phyloP scores from a whole-genome alignment of 306 rosid genomes.

The Cajanus cajan region DNA sequence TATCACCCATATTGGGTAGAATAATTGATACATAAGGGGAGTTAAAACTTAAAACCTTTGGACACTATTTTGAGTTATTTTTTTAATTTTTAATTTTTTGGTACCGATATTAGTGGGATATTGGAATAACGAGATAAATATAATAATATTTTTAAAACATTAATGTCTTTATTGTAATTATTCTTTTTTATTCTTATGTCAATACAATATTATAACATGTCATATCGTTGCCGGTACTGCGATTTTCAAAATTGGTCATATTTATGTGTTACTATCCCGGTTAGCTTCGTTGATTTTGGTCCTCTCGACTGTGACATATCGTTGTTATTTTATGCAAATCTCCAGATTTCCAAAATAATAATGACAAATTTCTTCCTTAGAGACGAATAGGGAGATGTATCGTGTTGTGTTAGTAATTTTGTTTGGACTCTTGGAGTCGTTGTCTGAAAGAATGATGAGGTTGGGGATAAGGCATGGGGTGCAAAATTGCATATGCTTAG shows the following conservation, averaged over 20 bases:
- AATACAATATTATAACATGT: neutral
- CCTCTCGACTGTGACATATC: neutral
- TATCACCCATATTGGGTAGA: too few relatives aligned
- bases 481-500: neutral
- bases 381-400: neutral
- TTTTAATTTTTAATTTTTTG: neutral
- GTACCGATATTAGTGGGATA: neutral
- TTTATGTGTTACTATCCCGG: neutral
- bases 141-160: neutral
- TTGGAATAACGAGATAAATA: neutral
- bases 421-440: neutral
- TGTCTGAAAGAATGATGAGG: neutral
- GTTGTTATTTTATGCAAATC: neutral
- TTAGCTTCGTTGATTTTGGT: neutral
- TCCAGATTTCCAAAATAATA: neutral
- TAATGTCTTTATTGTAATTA: neutral
- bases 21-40: too few relatives aligned
- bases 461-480: neutral
- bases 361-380: neutral
- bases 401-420: neutral
- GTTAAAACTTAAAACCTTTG: neutral
- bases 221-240: neutral
- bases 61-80: neutral
- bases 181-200: neutral
- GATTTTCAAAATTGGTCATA: neutral